Evolutionary conservation across 331 rosid species (phyloP).

Genomic region (Malus hybrid): DNA sequence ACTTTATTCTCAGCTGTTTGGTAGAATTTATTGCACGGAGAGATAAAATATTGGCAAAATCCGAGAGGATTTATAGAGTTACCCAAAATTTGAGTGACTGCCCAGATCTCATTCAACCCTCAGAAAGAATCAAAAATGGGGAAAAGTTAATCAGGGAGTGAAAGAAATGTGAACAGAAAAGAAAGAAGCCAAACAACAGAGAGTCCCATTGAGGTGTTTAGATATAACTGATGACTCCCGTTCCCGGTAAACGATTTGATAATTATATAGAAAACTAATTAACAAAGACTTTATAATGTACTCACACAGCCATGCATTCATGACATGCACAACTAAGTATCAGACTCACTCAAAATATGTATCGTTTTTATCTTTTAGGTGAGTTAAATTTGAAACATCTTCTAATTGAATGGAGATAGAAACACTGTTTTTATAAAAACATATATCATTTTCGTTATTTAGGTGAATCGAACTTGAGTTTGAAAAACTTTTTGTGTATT

Average conservation of each 20-base stretch:
- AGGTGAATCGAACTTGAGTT: no score
- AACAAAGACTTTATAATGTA: no score
- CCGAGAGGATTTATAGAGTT: conserved; percentile 5
- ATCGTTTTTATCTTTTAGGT: fast-evolving
- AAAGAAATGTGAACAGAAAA: not conserved
- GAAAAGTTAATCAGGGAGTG: conserved; percentile 1
- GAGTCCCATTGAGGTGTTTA: not conserved
- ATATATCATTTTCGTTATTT: no score
- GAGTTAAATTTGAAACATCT: not conserved
- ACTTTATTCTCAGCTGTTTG: conserved; percentile 13
- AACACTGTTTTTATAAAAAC: no score
- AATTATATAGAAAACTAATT: no score
- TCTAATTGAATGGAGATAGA: not conserved
- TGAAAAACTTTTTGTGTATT: no score
- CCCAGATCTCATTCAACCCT: conserved; percentile 25
- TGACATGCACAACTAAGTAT: not conserved
- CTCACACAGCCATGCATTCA: not conserved
- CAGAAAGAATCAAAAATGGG: conserved; percentile 8
- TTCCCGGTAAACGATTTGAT: conserved; percentile 16
- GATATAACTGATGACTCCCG: conserved; percentile 14
- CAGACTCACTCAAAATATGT: no score
- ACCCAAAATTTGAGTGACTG: conserved; percentile 28
- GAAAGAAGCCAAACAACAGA: not conserved
- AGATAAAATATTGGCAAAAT: not conserved
- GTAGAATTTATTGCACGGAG: not conserved